Conservation (phyloP, 1,284 basidiomycete genomes). For the Boletus albobrunnescens region DNA sequence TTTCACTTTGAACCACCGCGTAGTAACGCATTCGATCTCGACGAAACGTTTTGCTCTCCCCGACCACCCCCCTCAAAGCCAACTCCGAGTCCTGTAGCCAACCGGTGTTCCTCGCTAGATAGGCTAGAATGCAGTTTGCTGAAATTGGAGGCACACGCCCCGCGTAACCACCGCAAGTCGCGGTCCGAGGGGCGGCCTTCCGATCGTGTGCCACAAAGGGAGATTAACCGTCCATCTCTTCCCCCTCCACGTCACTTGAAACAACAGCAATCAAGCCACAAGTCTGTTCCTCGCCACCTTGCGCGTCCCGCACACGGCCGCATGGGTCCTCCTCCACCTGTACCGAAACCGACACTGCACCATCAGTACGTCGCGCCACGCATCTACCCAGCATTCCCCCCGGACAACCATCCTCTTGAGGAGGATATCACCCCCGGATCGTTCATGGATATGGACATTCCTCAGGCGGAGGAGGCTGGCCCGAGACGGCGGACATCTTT, state of each 20-base stretch:
- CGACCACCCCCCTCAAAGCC: conserved; percentile 25
- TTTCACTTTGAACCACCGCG: conserved; percentile 19
- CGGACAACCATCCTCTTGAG: conserved; percentile 1
- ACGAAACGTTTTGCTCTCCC: conserved; percentile 16
- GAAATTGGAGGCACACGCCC: conserved; percentile 29
- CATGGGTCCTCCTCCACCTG: conserved; percentile 5
- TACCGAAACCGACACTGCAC: conserved; percentile 1
- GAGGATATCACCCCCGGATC: conserved; percentile 18
- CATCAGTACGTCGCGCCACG: background rate
- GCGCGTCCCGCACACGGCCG: conserved; percentile 2
- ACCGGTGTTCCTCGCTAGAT: conserved; percentile 30
- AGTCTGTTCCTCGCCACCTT: background rate
- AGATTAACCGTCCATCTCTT: conserved; percentile 21
- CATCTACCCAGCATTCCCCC: background rate
- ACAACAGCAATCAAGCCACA: conserved; percentile 14
- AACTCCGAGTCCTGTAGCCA: background rate
- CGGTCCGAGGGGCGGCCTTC: conserved; percentile 20
- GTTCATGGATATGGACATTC: conserved; percentile 35
- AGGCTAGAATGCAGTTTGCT: conserved; percentile 30
- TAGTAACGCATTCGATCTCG: conserved; percentile 4
- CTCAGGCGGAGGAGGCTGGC: conserved; percentile 4
- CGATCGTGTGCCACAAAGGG: background rate
- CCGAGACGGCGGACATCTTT: conserved; percentile 15
- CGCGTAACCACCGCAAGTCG: conserved; percentile 25
- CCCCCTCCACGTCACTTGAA: conserved; percentile 16